These are phyloP conservation scores for Urostyla sp. DNA, from an alignment of 73 alveolate species.

Conservation along the genomic window DNA sequence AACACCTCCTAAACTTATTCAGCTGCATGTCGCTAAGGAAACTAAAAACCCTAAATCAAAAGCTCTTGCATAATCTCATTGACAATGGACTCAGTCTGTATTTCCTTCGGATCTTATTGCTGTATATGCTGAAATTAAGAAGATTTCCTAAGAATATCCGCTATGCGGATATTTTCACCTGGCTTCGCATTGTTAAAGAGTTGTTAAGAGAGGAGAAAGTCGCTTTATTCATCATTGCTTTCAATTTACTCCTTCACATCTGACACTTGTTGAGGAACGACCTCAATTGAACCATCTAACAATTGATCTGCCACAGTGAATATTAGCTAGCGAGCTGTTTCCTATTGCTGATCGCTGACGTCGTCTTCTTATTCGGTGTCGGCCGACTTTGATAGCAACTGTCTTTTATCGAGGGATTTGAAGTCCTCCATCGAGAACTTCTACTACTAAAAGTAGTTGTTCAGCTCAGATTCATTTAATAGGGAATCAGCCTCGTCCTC, in stretches of 20 bases:
- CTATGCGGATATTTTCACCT: constrained; percentile 39
- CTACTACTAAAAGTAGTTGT: constrained; percentile 33
- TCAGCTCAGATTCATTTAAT: constrained; percentile 36
- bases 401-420: constrained; percentile 43
- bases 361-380: constrained; percentile 15
- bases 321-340: neutral
- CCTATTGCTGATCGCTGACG: constrained; percentile 4
- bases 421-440: constrained; percentile 54
- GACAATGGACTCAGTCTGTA: constrained; percentile 14
- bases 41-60: too few species aligned
- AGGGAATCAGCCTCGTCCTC: constrained; percentile 1
- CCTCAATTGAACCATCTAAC: neutral
- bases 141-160: constrained; percentile 48
- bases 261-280: neutral
- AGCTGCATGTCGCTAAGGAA: too few species aligned
- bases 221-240: neutral
- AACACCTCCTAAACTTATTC: too few species aligned
- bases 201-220: constrained; percentile 6
- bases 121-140: too few species aligned
- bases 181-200: constrained; percentile 47
- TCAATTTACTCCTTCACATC: neutral
- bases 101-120: constrained; percentile 26
- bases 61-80: too few species aligned
- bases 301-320: neutral
- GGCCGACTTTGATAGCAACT: neutral